These are phyloP conservation scores for Filobasidium wieringae DNA, from an alignment of 768 basidiomycete genomes.

Conservation along the genomic window DNA sequence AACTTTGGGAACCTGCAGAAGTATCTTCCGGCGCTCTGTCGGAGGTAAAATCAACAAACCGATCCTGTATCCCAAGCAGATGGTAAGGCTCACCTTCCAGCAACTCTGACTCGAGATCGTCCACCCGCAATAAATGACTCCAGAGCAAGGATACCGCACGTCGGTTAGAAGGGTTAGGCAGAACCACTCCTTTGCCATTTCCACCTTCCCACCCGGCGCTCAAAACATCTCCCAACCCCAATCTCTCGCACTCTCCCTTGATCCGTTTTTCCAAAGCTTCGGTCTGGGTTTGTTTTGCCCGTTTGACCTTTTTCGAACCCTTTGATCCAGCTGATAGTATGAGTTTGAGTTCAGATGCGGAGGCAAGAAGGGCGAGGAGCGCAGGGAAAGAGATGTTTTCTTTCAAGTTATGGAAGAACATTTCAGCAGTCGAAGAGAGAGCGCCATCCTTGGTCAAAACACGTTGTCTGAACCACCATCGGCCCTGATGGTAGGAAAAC, in stretches of 20 bases:
- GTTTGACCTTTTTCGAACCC: slow-evolving; percentile 35
- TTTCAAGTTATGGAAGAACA: slow-evolving; percentile 73
- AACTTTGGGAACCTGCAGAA: slow-evolving; percentile 60
- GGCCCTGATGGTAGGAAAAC: slow-evolving; percentile 45
- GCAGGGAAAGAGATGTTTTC: slow-evolving; percentile 67
- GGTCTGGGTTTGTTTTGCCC: slow-evolving; percentile 28
- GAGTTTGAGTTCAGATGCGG: slow-evolving; percentile 37
- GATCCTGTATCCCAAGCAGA: slow-evolving; percentile 8
- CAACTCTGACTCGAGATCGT: slow-evolving; percentile 47
- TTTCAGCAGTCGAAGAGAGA: slow-evolving; percentile 63
- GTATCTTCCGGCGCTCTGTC: slow-evolving; percentile 57
- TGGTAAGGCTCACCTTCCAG: slow-evolving; percentile 49
- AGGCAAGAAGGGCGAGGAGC: slow-evolving; percentile 57
- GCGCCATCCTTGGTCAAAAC: slow-evolving; percentile 86
- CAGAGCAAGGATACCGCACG: slow-evolving; percentile 63
- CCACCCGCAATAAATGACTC: slow-evolving; percentile 66
- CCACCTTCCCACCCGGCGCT: background rate
- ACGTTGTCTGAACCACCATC: slow-evolving; percentile 94
- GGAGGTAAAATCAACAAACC: background rate
- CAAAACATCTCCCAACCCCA: slow-evolving; percentile 25
- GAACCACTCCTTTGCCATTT: background rate
- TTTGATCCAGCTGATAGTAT: slow-evolving; percentile 19
- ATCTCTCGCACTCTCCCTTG: slow-evolving; percentile 21
- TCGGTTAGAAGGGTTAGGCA: slow-evolving; percentile 33
- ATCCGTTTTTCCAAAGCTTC: slow-evolving; percentile 37